Evolutionary conservation across 2,329 filamentous ascomycete species (phyloP), one percentile per base, ranked within the genome.

Genomic region (Tolypocladium ophioglossoides): DNA sequence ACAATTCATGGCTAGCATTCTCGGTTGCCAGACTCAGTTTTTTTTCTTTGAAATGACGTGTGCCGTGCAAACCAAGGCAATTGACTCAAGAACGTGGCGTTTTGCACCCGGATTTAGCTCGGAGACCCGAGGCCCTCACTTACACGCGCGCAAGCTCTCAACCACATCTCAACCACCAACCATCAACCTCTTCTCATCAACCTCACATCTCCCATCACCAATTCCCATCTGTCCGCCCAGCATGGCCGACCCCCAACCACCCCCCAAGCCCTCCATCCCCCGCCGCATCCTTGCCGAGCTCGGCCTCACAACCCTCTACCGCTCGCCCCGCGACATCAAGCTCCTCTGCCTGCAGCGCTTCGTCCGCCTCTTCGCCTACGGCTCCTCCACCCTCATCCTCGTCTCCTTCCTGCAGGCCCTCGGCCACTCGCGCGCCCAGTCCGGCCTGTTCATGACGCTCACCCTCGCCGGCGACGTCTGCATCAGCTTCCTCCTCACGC

Each of bases 391-490:
- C 0, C 73, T 84, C 4, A 74, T 84, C 54, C 73, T 84, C 6
- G 82, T 80, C 12, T 70, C 77, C 24, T 84, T 79, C 57, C 73
- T 86, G 9, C 70, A 72, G 16, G 71, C 69, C 2, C 70, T 84
- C 1, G 72, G 68, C 10, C 72, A 78, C 44, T 74, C 78, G 1
- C 73, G 81, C 55, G 70, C 74, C 0, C 69, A 69, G 35, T 79
- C 82, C 56, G 83, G 83, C 3, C 67, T 84, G 1, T 86, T 86
- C 68, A 85, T 86, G 82, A 84, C 81, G 0, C 64, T 85, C 57
- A 86, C 83, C 0, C 67, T 86, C 18, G 69, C 74, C 16, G 83
- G 83, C 30, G 83, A 86, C 64, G 74, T 79, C 4, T 62, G 72
- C 44, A 78, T 85, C 57, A 84, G 81, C 61, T 77, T 84, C 55